Conservation (phyloP, 257 asterid species). For the Lantana camara region DNA sequence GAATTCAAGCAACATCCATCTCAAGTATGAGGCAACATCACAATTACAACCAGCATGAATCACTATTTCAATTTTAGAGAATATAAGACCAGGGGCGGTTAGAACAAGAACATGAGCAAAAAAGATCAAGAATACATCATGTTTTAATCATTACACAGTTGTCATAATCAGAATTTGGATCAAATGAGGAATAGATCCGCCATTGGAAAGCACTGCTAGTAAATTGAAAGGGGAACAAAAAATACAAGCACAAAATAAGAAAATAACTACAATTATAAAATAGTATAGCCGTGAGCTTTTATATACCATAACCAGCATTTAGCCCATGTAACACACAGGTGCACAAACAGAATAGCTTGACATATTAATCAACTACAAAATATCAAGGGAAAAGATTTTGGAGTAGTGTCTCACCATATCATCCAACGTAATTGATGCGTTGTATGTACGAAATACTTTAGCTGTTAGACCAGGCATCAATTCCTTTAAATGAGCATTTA, state of each 20-base stretch:
- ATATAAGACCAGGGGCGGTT: not conserved
- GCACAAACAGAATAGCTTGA: not conserved
- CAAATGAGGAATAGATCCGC: not conserved
- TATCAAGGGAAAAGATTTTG: conserved; percentile 21
- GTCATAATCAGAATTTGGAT: not conserved
- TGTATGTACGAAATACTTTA: conserved; percentile 97
- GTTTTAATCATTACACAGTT: too few relatives aligned
- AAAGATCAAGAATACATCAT: not conserved
- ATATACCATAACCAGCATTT: not conserved
- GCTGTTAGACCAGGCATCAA: conserved; percentile 99
- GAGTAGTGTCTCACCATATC: conserved; percentile 61
- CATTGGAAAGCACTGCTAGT: not conserved
- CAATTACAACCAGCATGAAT: not conserved
- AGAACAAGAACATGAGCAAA: not conserved
- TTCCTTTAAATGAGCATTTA: conserved; percentile 94
- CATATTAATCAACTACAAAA: conserved; percentile 1
- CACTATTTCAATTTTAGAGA: not conserved
- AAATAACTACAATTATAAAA: not conserved
- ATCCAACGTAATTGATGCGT: conserved; percentile 91
- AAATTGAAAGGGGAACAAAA: not conserved
- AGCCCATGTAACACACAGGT: conserved; percentile 5
- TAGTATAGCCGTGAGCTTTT: not conserved
- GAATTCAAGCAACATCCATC: not conserved
- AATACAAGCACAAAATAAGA: not conserved
- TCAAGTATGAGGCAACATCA: conserved; percentile 1